phyloP scores from a whole-genome alignment of 495 filamentous ascomycete genomes.

The Daldinia grandis region DNA sequence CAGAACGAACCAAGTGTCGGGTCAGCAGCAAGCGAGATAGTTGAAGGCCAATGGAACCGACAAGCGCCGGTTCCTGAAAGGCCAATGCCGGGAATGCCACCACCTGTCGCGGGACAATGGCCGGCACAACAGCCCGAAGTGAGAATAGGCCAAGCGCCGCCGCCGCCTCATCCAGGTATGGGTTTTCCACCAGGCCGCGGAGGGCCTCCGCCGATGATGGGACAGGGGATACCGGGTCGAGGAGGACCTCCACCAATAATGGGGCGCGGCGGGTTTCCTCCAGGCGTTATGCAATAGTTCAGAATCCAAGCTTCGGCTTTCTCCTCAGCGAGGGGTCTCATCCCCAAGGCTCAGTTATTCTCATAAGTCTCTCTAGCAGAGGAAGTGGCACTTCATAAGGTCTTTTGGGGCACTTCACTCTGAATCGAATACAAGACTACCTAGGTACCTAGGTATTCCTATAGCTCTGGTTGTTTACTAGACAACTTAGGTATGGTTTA shows the following conservation, averaged over 20 bases:
- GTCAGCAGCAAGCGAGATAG: conserved; percentile 26
- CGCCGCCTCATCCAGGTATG: conserved; percentile 17
- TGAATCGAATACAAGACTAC: background rate
- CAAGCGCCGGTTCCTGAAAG: conserved; percentile 9
- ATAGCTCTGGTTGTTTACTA: background rate
- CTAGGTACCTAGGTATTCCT: background rate
- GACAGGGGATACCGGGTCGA: conserved; percentile 22
- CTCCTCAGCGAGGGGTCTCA: background rate
- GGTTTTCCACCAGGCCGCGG: conserved; percentile 21
- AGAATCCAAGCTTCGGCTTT: background rate
- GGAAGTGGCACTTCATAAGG: background rate
- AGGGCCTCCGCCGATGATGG: conserved; percentile 34
- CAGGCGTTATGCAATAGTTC: conserved; percentile 16
- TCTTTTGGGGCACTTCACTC: background rate
- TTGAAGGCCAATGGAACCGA: conserved; percentile 26
- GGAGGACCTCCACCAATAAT: conserved; percentile 30
- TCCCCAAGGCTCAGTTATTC: background rate
- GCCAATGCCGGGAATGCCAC: conserved; percentile 26
- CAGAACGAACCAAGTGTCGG: conserved; percentile 13
- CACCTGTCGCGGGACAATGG: conserved; percentile 28
- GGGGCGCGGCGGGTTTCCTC: conserved; percentile 26
- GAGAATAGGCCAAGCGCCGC: conserved; percentile 13
- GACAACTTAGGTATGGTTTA: conserved; percentile 8
- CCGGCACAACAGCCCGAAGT: conserved; percentile 1
- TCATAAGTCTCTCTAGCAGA: background rate